phyloP scores from a whole-genome alignment of 129 eudicot genomes.

The sunflower (Helianthus annuus) region HanXRQr2.0-SUNRISE NC_035445.2:102455857-102456356 shows the following conservation, averaged over 20 bases:
- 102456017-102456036: constrained; percentile 91
- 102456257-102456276: constrained; percentile 48
- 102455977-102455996: constrained; percentile 54
- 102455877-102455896: constrained; percentile 4
- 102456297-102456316: no score
- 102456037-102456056: constrained; percentile 1
- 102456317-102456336: no score
- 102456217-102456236: constrained; percentile 88
- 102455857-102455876: constrained; percentile 6
- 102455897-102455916: constrained; percentile 71
- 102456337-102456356: no score
- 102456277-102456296: no score
- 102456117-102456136: neutral
- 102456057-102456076: no score
- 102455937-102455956: constrained; percentile 78
- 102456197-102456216: constrained; percentile 71
- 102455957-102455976: constrained; percentile 62
- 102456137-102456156: constrained; percentile 61
- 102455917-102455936: constrained; percentile 65
- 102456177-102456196: constrained; percentile 80
- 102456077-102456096: neutral
- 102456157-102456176: constrained; percentile 68
- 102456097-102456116: neutral
- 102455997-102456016: constrained; percentile 75
- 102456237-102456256: constrained; percentile 93